Evolutionary conservation across 495 filamentous ascomycete genomes (phyloP), one percentile per base, ranked within the genome.

Genomic region (Penicillium bialowiezense): DNA sequence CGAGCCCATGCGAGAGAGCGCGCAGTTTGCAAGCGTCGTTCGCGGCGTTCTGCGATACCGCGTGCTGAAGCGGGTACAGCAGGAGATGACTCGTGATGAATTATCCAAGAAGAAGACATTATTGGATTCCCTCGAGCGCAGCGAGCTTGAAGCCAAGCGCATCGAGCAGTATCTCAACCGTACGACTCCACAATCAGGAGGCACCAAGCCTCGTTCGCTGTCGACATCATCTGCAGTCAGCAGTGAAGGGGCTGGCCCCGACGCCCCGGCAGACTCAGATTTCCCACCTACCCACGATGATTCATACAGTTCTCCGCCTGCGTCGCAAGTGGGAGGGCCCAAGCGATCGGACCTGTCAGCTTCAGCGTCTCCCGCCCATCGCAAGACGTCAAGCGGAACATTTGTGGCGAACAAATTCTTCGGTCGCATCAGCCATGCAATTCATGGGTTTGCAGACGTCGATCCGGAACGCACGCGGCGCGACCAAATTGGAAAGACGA

Each of bases 1-100:
- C 0, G 93, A 98, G 59, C 93, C 93, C 3, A 95, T 98, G 88
- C 80, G 93, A 28, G 93, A 98, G 67, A 95, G 87, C 54, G 93
- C 93, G 13, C 93, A 98, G 60, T 97, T 98, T 62, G 93, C 93
- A 0, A 90, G 93, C 18, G 88, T 98, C 0, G 93, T 98, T 9
- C 82, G 93, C 14, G 86, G 73, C 44, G 91, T 97, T 19, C 69
- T 98, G 14, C 79, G 90, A 33, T 98, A 95, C 57, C 74, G 93
- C 7, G 84, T 96, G 2, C 68, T 97, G 33, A 98, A 98, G 69
- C 81, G 93, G 14, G 86, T 97, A 17, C 93, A 98, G 55, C 88
- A 97, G 64, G 93, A 98, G 51, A 95, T 97, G 91, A 96, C 91
- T 1, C 83, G 83, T 24, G 95, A 97, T 41, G 89, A 97, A 57